Base-by-base conservation (phyloP, 345 rosid species). In the Clarkia xantiana region DNA sequence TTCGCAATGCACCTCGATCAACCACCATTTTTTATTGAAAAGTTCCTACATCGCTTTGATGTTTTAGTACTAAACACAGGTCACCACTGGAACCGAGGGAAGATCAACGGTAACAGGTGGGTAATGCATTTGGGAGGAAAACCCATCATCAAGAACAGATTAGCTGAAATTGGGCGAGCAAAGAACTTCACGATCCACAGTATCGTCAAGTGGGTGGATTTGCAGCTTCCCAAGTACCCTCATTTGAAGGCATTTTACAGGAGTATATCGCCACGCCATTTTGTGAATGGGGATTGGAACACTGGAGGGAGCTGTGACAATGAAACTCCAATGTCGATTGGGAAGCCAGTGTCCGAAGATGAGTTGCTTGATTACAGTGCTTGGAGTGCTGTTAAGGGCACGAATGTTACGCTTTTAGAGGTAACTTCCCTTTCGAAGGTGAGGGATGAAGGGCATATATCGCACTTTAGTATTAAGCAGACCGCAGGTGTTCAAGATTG, bases 1-100 rank as follows among this genome's bases (percentile, higher is more conserved):
- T 53, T 56, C 48, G 78, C 80, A 18, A 75, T 78, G 80, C 84
- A 78, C 67, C 68, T 78, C 47, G 84, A 78, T 39, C 76, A 70
- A 2, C 68, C 75, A 43, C 80, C 80, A 34, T 51, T 67, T 29
- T 78, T 78, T 67, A 40, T 70, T 58, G 59, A 50, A 49, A 40
- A 44, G 40, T 65, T 41, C 62, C 54, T 78, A 14, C 46, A 54
- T n/a, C 29, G 17, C 8, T 61, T 75, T 14, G 67, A 75, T 52
- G 71, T 74, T 14, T 48, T 78, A 39, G 72, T 78, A 29, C 73
- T 78, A 4, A 78, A 78, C 54, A 72, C 80, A 6, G 78, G 71
- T 39, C 80, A 75, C 61, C 84, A 78, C 45, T 78, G 84, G 84
- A 72, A 73, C 62, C 61, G 69, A 45, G 68, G 67, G 52, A 72